Conservation (phyloP, 495 filamentous ascomycete species). For the Penicillium tannophilum region DNA sequence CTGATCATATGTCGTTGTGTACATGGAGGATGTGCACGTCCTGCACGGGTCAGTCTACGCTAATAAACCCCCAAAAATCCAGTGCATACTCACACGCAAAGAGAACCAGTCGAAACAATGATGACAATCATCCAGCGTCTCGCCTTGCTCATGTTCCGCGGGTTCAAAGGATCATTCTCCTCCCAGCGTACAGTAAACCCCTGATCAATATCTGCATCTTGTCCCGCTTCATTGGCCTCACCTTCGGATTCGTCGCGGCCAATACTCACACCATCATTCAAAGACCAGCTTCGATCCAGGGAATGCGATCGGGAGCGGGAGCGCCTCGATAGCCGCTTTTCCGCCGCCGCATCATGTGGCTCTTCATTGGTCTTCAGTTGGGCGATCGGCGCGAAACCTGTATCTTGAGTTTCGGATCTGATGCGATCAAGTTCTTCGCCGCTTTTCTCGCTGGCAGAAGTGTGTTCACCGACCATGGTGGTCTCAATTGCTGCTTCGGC, state of each 20-base stretch:
- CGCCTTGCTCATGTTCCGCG: conserved; percentile 64
- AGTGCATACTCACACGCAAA: conserved; percentile 74
- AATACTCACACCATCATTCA: conserved; percentile 63
- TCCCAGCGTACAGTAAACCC: conserved; percentile 71
- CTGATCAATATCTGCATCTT: conserved; percentile 20
- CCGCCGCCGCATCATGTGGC: neutral
- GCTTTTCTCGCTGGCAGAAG: neutral
- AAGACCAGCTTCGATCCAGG: conserved; percentile 51
- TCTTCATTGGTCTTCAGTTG: conserved; percentile 9
- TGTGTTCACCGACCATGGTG: neutral
- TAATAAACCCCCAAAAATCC: neutral
- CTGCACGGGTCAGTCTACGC: conserved; percentile 39
- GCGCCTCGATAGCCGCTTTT: conserved; percentile 1
- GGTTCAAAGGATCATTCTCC: conserved; percentile 72
- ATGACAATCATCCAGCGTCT: conserved; percentile 78
- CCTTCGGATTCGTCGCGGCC: conserved; percentile 35
- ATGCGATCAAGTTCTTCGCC: neutral
- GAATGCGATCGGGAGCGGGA: conserved; percentile 18
- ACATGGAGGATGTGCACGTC: conserved; percentile 86
- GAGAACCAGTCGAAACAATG: conserved; percentile 69
- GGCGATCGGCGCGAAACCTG: conserved; percentile 33
- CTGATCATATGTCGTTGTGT: conserved; percentile 84
- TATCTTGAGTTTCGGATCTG: conserved; percentile 13
- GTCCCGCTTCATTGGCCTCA: conserved; percentile 18
- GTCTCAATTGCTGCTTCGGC: neutral